These are phyloP conservation scores for Coemansia guatemalensis DNA, from an alignment of 192 early-diverging fungal species.

Conservation along the genomic window DNA sequence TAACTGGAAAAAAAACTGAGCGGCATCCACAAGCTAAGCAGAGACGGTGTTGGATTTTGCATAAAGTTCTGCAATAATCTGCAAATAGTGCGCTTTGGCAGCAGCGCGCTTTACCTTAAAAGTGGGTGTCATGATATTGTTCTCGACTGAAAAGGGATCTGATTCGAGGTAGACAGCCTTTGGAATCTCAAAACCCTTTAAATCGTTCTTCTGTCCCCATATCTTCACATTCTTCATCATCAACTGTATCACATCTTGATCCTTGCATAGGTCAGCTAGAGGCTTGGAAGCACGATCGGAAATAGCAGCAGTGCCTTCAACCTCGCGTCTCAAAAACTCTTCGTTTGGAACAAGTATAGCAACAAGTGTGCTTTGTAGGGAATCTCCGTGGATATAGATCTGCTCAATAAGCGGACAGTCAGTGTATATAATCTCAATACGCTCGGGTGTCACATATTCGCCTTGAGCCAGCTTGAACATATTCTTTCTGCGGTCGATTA, in stretches of 20 bases:
- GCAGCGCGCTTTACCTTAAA: slow-evolving; percentile 63
- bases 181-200: slow-evolving; percentile 74
- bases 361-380: slow-evolving; percentile 72
- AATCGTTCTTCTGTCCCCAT: slow-evolving; percentile 58
- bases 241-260: slow-evolving; percentile 54
- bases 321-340: slow-evolving; percentile 53
- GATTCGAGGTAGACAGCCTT: slow-evolving; percentile 68
- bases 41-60: not conserved
- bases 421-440: slow-evolving; percentile 70
- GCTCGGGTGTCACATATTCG: slow-evolving; percentile 83
- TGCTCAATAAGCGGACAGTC: slow-evolving; percentile 64
- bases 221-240: slow-evolving; percentile 54
- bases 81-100: slow-evolving; percentile 49
- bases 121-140: slow-evolving; percentile 80
- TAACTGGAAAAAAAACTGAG: too few relatives aligned
- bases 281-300: slow-evolving; percentile 16
- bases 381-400: slow-evolving; percentile 76
- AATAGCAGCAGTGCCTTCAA: slow-evolving; percentile 35
- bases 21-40: not conserved
- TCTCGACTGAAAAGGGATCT: slow-evolving; percentile 74
- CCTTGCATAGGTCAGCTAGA: slow-evolving; percentile 52
- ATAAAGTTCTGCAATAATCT: slow-evolving; percentile 11
- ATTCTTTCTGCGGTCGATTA: slow-evolving; percentile 85
- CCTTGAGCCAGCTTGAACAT: slow-evolving; percentile 80
- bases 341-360: slow-evolving; percentile 75